Evolutionary conservation across 2,329 filamentous ascomycete genomes (phyloP).

Genomic region (Diaporthe batatas): DNA sequence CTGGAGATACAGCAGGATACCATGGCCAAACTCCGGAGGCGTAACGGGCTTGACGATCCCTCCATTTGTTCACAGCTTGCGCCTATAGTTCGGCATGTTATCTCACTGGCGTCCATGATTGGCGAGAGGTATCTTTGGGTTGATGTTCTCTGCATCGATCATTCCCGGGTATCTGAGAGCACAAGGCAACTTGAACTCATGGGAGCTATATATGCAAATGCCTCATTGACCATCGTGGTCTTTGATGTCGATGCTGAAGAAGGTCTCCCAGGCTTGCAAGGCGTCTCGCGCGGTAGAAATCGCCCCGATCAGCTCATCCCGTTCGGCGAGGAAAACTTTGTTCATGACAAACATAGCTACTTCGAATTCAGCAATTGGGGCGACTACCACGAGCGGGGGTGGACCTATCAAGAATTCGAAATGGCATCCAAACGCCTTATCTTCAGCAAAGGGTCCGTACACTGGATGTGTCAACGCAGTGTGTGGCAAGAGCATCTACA

Average conservation of each 20-base stretch:
- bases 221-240: not conserved
- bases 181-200: not conserved
- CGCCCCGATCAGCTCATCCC: not conserved
- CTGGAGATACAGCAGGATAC: not conserved
- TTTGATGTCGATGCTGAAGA: not conserved
- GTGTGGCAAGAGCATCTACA: not conserved
- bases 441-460: not conserved
- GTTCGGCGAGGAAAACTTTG: not conserved
- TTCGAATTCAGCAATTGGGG: not conserved
- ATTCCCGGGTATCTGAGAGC: conserved; percentile 1
- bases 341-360: not conserved
- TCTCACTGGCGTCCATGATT: not conserved
- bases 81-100: not conserved
- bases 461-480: conserved; percentile 16
- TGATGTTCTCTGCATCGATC: not conserved
- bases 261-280: not conserved
- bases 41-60: not conserved
- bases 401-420: conserved; percentile 6
- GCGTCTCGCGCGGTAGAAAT: not conserved
- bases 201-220: conserved; percentile 9
- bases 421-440: conserved; percentile 10
- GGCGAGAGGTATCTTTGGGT: conserved; percentile 1
- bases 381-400: not conserved
- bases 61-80: not conserved
- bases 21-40: not conserved